Percentiles rank a stretch among this genome's conserved stretches.
phyloP scores from a whole-genome alignment of 805 yeast genomes.

The Kodamaea hsintzibuensis region DNA sequence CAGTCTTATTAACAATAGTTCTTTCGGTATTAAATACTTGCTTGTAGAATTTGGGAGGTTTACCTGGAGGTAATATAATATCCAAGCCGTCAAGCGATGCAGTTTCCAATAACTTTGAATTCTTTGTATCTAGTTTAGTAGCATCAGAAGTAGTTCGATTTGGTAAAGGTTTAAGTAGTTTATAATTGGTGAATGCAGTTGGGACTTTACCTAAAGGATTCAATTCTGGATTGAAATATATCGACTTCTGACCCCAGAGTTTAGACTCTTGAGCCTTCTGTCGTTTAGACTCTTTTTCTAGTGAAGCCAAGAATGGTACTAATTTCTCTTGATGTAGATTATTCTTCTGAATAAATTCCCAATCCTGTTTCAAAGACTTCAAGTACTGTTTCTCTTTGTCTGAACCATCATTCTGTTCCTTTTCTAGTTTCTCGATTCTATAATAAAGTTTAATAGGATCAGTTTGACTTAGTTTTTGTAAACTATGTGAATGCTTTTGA shows the following conservation, averaged over 20 bases:
- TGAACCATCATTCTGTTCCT: slow-evolving; percentile 11
- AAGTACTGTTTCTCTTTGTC: slow-evolving; percentile 21
- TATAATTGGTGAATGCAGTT: slow-evolving; percentile 14
- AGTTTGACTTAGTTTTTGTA: slow-evolving; percentile 25
- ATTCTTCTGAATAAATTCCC: slow-evolving; percentile 37
- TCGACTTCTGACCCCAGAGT: slow-evolving; percentile 48
- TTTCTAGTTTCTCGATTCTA: slow-evolving; percentile 33
- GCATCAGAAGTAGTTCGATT: slow-evolving; percentile 4
- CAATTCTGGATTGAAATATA: slow-evolving; percentile 66
- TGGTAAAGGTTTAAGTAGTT: slow-evolving; percentile 33
- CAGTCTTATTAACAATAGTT: not conserved
- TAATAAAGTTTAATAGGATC: slow-evolving; percentile 38
- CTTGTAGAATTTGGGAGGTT: slow-evolving; percentile 50
- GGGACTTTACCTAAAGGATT: slow-evolving; percentile 63
- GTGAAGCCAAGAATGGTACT: slow-evolving; percentile 21
- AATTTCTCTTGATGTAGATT: slow-evolving; percentile 35
- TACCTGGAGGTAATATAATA: slow-evolving; percentile 40
- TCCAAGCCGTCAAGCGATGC: slow-evolving; percentile 19
- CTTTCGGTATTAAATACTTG: slow-evolving; percentile 31
- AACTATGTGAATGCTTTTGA: slow-evolving; percentile 32
- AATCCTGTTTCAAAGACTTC: slow-evolving; percentile 36
- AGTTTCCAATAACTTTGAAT: slow-evolving; percentile 11
- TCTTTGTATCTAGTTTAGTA: not conserved
- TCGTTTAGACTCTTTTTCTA: slow-evolving; percentile 19
- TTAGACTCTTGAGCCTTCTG: slow-evolving; percentile 20